A percentile compares a stretch with the other conserved stretches of the same genome.
These are phyloP conservation scores for Trypanosoma caninum DNA, from an alignment of 208 protist species.

Conservation along the genomic window DNA sequence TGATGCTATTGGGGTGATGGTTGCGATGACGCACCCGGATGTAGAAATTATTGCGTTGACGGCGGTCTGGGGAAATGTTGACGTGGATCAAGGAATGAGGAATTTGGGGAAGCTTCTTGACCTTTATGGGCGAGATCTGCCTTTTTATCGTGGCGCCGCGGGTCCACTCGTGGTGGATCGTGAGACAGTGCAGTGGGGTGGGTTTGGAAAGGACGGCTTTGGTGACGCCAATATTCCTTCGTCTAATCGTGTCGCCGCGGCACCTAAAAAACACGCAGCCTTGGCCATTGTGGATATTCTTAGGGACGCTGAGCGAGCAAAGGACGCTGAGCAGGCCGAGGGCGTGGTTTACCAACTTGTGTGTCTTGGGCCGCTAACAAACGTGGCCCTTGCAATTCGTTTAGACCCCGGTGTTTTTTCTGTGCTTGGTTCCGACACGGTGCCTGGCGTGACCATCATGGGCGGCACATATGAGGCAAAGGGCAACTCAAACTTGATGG, in stretches of 20 bases:
- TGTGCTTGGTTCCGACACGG: slow-evolving; percentile 60
- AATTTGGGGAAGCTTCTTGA: slow-evolving; percentile 80
- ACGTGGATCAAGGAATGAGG: slow-evolving; percentile 69
- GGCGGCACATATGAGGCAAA: slow-evolving; percentile 68
- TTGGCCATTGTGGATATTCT: slow-evolving; percentile 62
- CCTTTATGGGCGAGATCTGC: slow-evolving; percentile 64
- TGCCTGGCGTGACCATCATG: slow-evolving; percentile 74
- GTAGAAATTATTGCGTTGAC: slow-evolving; percentile 70
- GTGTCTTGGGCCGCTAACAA: slow-evolving; percentile 70
- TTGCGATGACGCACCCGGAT: slow-evolving; percentile 63
- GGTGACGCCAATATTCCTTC: slow-evolving; percentile 63
- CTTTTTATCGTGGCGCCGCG: slow-evolving; percentile 62
- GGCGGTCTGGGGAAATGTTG: slow-evolving; percentile 80
- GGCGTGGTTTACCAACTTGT: slow-evolving; percentile 65
- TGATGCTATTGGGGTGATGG: slow-evolving; percentile 84
- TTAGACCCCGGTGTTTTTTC: slow-evolving; percentile 46
- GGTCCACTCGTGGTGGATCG: slow-evolving; percentile 57
- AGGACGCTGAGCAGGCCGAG: slow-evolving; percentile 30
- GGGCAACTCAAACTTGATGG: slow-evolving; percentile 75
- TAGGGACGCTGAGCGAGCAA: slow-evolving; percentile 26
- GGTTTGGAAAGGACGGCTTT: slow-evolving; percentile 76
- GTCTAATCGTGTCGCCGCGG: slow-evolving; percentile 30
- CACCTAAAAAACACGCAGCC: slow-evolving; percentile 47
- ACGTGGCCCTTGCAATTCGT: slow-evolving; percentile 72
- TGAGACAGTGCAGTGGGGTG: slow-evolving; percentile 75